Evolutionary conservation across 257 asterid genomes (phyloP).

Genomic region (Cynanchum wilfordii): DNA sequence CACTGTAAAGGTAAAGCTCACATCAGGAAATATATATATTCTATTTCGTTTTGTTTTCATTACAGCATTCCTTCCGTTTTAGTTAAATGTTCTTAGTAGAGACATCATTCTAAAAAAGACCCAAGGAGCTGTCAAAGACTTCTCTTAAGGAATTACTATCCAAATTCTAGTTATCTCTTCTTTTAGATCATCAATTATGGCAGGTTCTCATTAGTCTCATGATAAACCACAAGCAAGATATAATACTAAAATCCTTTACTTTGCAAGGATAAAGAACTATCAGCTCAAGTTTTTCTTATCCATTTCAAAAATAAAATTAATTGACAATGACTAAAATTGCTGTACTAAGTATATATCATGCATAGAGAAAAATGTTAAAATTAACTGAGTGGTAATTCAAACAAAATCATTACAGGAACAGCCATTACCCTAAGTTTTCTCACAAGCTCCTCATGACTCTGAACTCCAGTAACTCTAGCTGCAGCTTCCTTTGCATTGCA

Average conservation of each 20-base stretch:
- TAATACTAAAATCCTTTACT: background rate
- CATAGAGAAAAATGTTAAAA: background rate
- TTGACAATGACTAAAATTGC: background rate
- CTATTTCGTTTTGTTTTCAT: no score
- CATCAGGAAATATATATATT: background rate
- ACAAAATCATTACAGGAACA: background rate
- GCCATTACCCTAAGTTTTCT: conserved; percentile 62
- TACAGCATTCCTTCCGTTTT: background rate
- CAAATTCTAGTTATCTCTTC: background rate
- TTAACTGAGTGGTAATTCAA: background rate
- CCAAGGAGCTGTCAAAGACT: background rate
- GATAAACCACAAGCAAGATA: background rate
- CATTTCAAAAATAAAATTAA: background rate
- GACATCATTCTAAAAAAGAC: background rate
- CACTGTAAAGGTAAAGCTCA: background rate
- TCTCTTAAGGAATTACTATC: background rate
- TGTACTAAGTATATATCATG: background rate
- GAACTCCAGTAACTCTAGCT: conserved; percentile 41
- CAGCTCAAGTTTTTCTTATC: background rate
- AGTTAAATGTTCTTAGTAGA: background rate
- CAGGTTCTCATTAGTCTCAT: background rate
- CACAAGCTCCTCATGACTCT: conserved; percentile 81
- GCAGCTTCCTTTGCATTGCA: conserved; percentile 45
- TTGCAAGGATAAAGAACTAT: background rate
- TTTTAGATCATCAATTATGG: background rate